A percentile compares a stretch with the other conserved stretches of the same genome.
Evolutionary conservation across 1,284 basidiomycete genomes (phyloP).

Genomic region (Ustilago lituana): DNA sequence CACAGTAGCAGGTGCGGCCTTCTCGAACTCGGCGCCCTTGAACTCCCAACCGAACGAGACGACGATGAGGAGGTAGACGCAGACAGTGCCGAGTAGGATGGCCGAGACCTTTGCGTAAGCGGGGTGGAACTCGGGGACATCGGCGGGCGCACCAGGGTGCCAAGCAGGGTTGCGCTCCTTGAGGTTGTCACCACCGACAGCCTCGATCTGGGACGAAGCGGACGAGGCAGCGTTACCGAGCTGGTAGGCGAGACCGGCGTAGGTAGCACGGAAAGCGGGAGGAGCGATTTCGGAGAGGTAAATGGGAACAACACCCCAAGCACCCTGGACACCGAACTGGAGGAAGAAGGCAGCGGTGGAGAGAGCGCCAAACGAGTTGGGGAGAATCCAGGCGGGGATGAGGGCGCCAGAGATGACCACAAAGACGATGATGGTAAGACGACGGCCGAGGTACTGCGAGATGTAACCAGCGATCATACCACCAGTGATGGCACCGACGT

Average conservation of each 20-base stretch:
- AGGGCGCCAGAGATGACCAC: conserved; percentile 52
- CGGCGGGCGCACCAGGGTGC: conserved; percentile 22
- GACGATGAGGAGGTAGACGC: conserved; percentile 65
- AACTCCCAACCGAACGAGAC: conserved; percentile 57
- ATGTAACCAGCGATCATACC: conserved; percentile 80
- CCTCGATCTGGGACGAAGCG: conserved; percentile 90
- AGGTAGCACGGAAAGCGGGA: conserved; percentile 90
- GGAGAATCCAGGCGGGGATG: conserved; percentile 68
- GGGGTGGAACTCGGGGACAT: conserved; percentile 71
- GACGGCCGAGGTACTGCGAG: conserved; percentile 86
- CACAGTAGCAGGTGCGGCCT: conserved; percentile 29
- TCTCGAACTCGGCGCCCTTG: conserved; percentile 82
- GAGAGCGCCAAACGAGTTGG: conserved; percentile 65
- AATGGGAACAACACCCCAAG: conserved; percentile 77
- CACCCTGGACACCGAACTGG: conserved; percentile 68
- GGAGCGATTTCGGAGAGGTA: conserved; percentile 90
- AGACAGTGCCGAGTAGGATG: conserved; percentile 78
- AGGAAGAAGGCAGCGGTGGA: conserved; percentile 71
- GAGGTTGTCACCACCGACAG: conserved; percentile 72
- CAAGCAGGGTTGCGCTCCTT: conserved; percentile 51
- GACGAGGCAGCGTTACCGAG: conserved; percentile 79
- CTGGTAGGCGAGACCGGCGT: conserved; percentile 91
- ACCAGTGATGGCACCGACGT: conserved; percentile 80
- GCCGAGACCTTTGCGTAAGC: conserved; percentile 89
- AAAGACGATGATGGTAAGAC: conserved; percentile 82